Percentiles rank a stretch among this genome's conserved stretches.
These are phyloP conservation scores for Phytopythium litorale DNA, from an alignment of 352 stramenopile genomes.

Conservation along the genomic window DNA sequence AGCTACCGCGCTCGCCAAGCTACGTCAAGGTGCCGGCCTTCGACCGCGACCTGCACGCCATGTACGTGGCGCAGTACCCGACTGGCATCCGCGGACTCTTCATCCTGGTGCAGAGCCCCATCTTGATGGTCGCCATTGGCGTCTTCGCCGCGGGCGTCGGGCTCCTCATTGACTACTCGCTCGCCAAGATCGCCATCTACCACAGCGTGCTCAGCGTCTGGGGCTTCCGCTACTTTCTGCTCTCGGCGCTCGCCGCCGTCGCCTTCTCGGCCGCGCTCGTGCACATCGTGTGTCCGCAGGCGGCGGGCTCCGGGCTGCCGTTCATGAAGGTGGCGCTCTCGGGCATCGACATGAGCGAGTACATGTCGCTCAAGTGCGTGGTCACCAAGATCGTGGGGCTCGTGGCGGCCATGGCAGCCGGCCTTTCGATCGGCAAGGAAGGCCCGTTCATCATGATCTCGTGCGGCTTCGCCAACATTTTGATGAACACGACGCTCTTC, in stretches of 20 bases:
- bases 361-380: conserved; percentile 64
- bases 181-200: conserved; percentile 57
- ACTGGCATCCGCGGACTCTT: conserved; percentile 51
- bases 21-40: conserved; percentile 61
- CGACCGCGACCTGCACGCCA: conserved; percentile 67
- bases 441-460: conserved; percentile 89
- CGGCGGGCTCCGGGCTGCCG: conserved; percentile 66
- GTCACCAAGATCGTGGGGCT: conserved; percentile 73
- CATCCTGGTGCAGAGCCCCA: conserved; percentile 65
- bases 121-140: conserved; percentile 62
- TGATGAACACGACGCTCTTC: conserved; percentile 73
- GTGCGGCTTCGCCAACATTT: conserved; percentile 68
- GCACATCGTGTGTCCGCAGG: conserved; percentile 62
- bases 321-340: conserved; percentile 83
- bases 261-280: conserved; percentile 47
- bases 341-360: conserved; percentile 77
- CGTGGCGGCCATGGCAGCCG: conserved; percentile 51
- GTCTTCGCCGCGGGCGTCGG: conserved; percentile 65
- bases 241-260: conserved; percentile 45
- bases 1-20: conserved; percentile 7
- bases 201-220: conserved; percentile 48
- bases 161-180: conserved; percentile 60
- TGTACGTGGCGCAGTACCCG: conserved; percentile 69
- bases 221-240: conserved; percentile 56
- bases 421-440: conserved; percentile 82